Evolutionary conservation across 2,329 filamentous ascomycete species (phyloP), one percentile per base, ranked within the genome.

Genomic region (Penicillium sp.): DNA sequence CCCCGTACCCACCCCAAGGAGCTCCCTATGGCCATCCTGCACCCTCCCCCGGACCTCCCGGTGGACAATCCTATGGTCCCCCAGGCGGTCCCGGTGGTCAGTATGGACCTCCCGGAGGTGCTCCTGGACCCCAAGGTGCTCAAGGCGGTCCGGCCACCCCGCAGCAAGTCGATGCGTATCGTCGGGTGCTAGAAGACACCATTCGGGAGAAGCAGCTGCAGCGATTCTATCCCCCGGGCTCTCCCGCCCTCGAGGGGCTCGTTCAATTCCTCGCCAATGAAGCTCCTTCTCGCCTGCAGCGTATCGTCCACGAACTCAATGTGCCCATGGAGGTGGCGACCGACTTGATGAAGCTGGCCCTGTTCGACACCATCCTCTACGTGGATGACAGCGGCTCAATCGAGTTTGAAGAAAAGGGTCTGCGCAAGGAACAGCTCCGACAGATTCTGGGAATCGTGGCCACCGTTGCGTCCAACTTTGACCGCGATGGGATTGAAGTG

Each of bases 301-400:
- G 74, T 50, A 67, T 84, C 40, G 79, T 78, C 48, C 70, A 76
- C 51, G 73, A 77, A 54, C 83, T 80, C 77, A 70, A 72, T 47
- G 73, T 84, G 42, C 75, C 75, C 6, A 73, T 73, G 53, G 81
- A 84, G 65, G 76, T 84, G 49, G 81, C 78, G 39, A 80, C 77
- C 47, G 81, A 84, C 62, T 76, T 84, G 49, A 78, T 83, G 60
- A 81, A 82, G 62, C 71, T 84, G 26, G 74, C 78, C 4, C 67
- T 84, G 26, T 84, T 80, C 63, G 81, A 84, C 57, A 75, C 83
- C 34, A 70, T 83, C 39, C 68, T 84, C 42, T 84, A 82, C 62
- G 79, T 84, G 47, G 82, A 86, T 56, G 83, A 86, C 70, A 83
- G 80, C 61, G 83, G 83, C 38, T 85, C 82, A 18, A 86, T 86